Evolutionary conservation across 2,329 filamentous ascomycete genomes (phyloP).

Genomic region (Lithohypha guttulata): DNA sequence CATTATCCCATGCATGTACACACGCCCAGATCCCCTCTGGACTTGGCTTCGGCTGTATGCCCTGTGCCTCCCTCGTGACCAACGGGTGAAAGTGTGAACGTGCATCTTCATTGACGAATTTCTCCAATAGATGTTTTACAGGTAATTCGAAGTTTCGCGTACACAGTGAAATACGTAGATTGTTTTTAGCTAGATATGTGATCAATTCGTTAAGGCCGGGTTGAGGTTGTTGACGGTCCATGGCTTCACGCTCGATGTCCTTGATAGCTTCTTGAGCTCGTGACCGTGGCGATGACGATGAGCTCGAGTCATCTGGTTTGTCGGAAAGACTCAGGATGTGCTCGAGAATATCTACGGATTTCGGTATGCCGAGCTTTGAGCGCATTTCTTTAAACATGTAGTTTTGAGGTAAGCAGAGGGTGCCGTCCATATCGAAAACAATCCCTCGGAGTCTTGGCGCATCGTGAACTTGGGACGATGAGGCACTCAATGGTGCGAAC

Average conservation of each 20-base stretch:
- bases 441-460: slow-evolving; percentile 43
- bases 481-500: slow-evolving; percentile 18
- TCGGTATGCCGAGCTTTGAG: slow-evolving; percentile 58
- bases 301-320: slow-evolving; percentile 21
- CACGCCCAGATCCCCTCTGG: slow-evolving; percentile 21
- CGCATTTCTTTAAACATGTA: slow-evolving; percentile 95
- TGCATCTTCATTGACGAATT: slow-evolving; percentile 14
- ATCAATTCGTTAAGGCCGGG: slow-evolving; percentile 69
- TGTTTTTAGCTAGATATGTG: slow-evolving; percentile 57
- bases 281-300: slow-evolving; percentile 16
- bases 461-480: slow-evolving; percentile 7
- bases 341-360: slow-evolving; percentile 70
- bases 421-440: slow-evolving; percentile 92
- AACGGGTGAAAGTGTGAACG: slow-evolving; percentile 14
- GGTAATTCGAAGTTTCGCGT: slow-evolving; percentile 78
- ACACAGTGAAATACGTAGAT: slow-evolving; percentile 71
- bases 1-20: slow-evolving; percentile 17
- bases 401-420: slow-evolving; percentile 79
- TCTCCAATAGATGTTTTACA: slow-evolving; percentile 30
- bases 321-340: slow-evolving; percentile 69
- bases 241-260: slow-evolving; percentile 67
- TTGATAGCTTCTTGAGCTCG: slow-evolving; percentile 63
- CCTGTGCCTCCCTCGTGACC: slow-evolving; percentile 20
- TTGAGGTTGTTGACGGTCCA: slow-evolving; percentile 70
- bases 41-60: slow-evolving; percentile 19